Base-by-base conservation (phyloP, 2,329 filamentous ascomycete genomes). In the Keithomyces neogunnii region DNA sequence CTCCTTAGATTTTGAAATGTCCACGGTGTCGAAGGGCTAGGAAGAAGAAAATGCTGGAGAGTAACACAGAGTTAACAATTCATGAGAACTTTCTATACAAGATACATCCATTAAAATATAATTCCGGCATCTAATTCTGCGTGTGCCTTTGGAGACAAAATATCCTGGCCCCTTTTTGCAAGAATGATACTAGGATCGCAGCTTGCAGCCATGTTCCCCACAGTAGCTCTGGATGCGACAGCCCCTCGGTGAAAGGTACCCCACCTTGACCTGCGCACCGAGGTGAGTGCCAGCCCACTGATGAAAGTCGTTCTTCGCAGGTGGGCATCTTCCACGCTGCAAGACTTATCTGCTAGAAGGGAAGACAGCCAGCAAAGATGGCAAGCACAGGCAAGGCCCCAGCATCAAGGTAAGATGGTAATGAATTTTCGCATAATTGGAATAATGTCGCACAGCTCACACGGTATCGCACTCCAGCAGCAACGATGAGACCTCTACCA, bases 401-500 rank as follows among this genome's bases (percentile, higher is more conserved):
- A 49, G 65, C 58, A 35, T 45, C 63, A 53, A 66, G 65, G 72
- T 71, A 57, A 63, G 63, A 48, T 3, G 6, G 7, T 8, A 26
- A 32, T 29, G 5, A 4, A 30, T 10, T 5, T 28, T n/a, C 5
- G n/a, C 30, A 33, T 2, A 19, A 35, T 13, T 3, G 4, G 29
- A 19, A 35, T 29, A 40, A 13, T 38, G 11, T 26, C 4, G 10
- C 42, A 26, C 32, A 19, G 10, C 50, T 54, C 45, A 53, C 46
- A 11, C 39, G 42, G 2, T 35, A 8, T 19, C 30, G 33, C 10
- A 31, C 10, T 42, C 32, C 47, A 66, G 63, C 51, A 60, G 61
- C 55, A 66, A 77, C 62, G 77, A 76, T 66, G 69, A 69, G 33
- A 73, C 80, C 40, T 68, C 79, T 46, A 86, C 86, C 54, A 95